A percentile compares a stretch with the other conserved stretches of the same genome.
These are phyloP conservation scores for Digitaria exilis DNA, from an alignment of 202 grass and related monocot genomes.

Conservation along the genomic window DNA sequence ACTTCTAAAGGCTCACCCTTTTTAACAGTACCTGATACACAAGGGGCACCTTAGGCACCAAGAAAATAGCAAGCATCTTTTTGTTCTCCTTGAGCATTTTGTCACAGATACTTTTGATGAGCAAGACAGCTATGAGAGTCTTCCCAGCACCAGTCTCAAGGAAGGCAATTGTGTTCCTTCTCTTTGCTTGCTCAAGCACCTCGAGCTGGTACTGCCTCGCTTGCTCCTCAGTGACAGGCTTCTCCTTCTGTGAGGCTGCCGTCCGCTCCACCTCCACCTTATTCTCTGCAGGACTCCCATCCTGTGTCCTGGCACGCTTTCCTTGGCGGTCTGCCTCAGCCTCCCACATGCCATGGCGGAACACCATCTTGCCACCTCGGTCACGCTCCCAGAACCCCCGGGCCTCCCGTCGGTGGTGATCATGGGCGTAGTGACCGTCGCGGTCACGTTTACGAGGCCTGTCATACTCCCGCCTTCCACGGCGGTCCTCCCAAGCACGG, in stretches of 20 bases:
- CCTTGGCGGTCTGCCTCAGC: constrained; percentile 59
- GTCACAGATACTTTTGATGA: constrained; percentile 74
- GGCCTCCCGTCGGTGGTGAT: constrained; percentile 59
- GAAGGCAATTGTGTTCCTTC: constrained; percentile 91
- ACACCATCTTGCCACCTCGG: constrained; percentile 81
- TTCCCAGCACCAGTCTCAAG: constrained; percentile 88
- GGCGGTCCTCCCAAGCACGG: constrained; percentile 42
- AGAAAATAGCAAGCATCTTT: constrained; percentile 87
- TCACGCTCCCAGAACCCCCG: constrained; percentile 94
- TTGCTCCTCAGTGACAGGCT: constrained; percentile 72
- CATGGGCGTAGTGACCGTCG: constrained; percentile 38
- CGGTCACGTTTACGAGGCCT: constrained; percentile 71
- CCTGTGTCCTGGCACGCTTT: constrained; percentile 57
- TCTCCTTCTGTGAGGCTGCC: constrained; percentile 28
- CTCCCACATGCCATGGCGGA: constrained; percentile 81
- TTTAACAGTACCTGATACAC: constrained; percentile 84
- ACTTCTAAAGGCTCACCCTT: constrained; percentile 4
- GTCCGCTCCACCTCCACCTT: constrained; percentile 42
- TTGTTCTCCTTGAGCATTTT: constrained; percentile 80
- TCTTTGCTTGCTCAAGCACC: constrained; percentile 95
- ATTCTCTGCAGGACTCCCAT: constrained; percentile 43
- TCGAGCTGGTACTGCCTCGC: constrained; percentile 93
- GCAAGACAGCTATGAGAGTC: constrained; percentile 89
- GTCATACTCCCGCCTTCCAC: constrained; percentile 62
- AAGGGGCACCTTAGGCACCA: constrained; percentile 99